phyloP scores from a whole-genome alignment of 371 early-diverging fungal species.

The Rhizopus microsporus region DNA sequence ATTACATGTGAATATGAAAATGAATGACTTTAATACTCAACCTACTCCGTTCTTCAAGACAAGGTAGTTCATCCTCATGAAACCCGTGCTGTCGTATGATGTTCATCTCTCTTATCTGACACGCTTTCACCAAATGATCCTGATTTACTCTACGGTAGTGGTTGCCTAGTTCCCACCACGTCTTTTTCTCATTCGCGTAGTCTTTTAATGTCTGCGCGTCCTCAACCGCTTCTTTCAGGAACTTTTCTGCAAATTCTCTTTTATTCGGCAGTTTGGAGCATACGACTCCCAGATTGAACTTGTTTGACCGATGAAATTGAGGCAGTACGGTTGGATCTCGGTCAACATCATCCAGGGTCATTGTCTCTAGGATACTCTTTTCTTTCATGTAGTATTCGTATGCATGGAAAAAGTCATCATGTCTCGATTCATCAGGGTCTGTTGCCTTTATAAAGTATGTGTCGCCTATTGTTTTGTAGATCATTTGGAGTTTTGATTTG shows the following conservation, averaged over 20 bases:
- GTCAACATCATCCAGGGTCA: slow-evolving; percentile 25
- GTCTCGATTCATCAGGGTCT: slow-evolving; percentile 16
- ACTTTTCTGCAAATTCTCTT: slow-evolving; percentile 9
- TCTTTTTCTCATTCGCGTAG: slow-evolving; percentile 19
- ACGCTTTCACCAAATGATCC: slow-evolving; percentile 20
- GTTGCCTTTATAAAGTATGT: slow-evolving; percentile 37
- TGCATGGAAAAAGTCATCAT: slow-evolving; percentile 32
- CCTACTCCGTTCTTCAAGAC: slow-evolving; percentile 36
- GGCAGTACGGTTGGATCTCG: slow-evolving; percentile 13
- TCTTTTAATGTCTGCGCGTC: slow-evolving; percentile 22
- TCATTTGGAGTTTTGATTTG: slow-evolving; percentile 16
- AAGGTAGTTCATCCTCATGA: slow-evolving; percentile 25
- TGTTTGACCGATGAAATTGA: slow-evolving; percentile 24
- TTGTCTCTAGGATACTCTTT: slow-evolving; percentile 20
- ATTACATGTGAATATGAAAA: background rate
- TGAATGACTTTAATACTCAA: background rate
- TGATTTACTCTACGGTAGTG: slow-evolving; percentile 17
- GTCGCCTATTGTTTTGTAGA: slow-evolving; percentile 29
- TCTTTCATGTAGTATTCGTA: slow-evolving; percentile 33
- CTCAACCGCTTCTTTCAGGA: slow-evolving; percentile 23
- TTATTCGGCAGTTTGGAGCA: slow-evolving; percentile 22
- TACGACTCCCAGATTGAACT: slow-evolving; percentile 46
- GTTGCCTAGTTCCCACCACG: slow-evolving; percentile 45
- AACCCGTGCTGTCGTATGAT: slow-evolving; percentile 18
- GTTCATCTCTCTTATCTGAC: slow-evolving; percentile 29